phyloP scores from a whole-genome alignment of 2,329 filamentous ascomycete genomes.

The Penicillium sp. region DNA sequence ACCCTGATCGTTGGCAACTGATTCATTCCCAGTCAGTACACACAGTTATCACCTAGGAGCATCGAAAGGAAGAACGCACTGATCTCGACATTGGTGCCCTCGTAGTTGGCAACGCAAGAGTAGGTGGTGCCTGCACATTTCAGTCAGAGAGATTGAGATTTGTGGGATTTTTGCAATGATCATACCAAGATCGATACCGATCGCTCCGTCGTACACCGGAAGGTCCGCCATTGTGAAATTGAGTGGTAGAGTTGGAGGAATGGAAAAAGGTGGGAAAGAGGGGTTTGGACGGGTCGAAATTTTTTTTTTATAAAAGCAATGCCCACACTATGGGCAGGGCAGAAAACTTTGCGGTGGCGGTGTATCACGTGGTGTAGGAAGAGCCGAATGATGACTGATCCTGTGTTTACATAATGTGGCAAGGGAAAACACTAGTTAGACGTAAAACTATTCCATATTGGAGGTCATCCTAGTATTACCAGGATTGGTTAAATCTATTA shows the following conservation, averaged over 20 bases:
- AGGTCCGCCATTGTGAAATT: slow-evolving; percentile 28
- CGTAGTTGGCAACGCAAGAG: slow-evolving; percentile 99
- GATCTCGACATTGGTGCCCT: slow-evolving; percentile 99
- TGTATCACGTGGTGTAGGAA: slow-evolving; percentile 20
- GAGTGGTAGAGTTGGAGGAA: slow-evolving; percentile 20
- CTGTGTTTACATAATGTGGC: too few relatives aligned
- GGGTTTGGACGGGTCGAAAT: slow-evolving; percentile 24
- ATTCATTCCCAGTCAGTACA: slow-evolving; percentile 13
- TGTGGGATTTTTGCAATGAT: slow-evolving; percentile 25
- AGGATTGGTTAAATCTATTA: neutral
- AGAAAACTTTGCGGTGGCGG: slow-evolving; percentile 28
- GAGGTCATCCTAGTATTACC: too few relatives aligned
- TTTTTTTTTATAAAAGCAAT: slow-evolving; percentile 30
- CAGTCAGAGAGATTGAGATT: slow-evolving; percentile 20
- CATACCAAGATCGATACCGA: slow-evolving; percentile 99
- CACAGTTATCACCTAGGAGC: neutral
- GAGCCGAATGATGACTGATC: slow-evolving; percentile 4
- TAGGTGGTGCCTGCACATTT: slow-evolving; percentile 83
- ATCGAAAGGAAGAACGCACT: slow-evolving; percentile 56
- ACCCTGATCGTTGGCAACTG: slow-evolving; percentile 98
- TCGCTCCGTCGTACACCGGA: slow-evolving; percentile 92
- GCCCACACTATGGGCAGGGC: slow-evolving; percentile 22
- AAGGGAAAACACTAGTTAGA: too few relatives aligned
- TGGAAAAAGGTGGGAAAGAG: slow-evolving; percentile 24
- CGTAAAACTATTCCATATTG: too few relatives aligned